Base-by-base conservation (phyloP, 148 eudicot genomes). In the Camellia japonica region DNA sequence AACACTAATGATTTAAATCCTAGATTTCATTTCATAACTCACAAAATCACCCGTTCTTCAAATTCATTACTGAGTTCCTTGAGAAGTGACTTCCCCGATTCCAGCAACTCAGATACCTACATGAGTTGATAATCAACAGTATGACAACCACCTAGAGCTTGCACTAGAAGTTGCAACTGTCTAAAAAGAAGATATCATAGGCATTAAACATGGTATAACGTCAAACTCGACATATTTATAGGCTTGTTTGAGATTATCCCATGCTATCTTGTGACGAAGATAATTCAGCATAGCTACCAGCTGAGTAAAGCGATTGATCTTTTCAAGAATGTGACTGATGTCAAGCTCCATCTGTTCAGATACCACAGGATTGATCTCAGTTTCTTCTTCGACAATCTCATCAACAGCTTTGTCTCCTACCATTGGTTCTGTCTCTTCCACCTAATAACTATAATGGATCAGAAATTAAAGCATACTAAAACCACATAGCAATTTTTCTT, bases 71-170 rank as follows among this genome's bases (percentile, higher is more conserved):
- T 88, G 66, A 93, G 89, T 82, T 88, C 93, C 82, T 81, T 90
- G 78, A 93, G 86, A 76, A 88, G 85, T 19, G 87, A 83, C 88
- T 93, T 94, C 61, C 97, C 98, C 68, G 92, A 89, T 83, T 90
- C 97, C 82, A 94, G 86, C 86, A 94, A 84, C 86, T 93, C 97
- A 59, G 95, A 91, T 55, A 93, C 97, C 97, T 94, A 61, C 82
- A 83, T 75, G 30, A 65, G 43, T 71, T 68, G 55, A 80, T 8
- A 49, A 81, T 65, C 18, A 72, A 46, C 69, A 23, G 51, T 20
- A 74, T 20, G 23, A 73, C 18, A 74, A 81, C 68, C 55, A 78
- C 19, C 51, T 6, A 69, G 58, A 77, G 55, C 43, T 70, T 73
- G 73, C 43, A 73, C 23, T 64, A 23, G 47, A 14, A 64, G 44